Conservation (phyloP, 2,329 filamentous ascomycete species). For the Mycosphaerella arachidis region DNA sequence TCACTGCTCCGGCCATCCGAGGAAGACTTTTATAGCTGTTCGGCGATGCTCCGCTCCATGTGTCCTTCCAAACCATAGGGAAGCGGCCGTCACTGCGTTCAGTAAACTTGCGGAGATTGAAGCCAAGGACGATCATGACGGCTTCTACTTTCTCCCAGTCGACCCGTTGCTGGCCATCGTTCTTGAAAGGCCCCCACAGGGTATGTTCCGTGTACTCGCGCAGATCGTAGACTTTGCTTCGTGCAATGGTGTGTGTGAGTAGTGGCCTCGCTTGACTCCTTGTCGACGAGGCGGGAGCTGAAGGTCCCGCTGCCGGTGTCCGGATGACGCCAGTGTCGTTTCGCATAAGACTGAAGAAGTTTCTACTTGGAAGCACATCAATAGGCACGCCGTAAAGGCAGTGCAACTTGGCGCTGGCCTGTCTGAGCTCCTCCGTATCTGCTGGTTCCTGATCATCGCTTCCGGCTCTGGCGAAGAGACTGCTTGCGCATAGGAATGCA, state of each 20-base stretch:
- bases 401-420: slow-evolving; percentile 67
- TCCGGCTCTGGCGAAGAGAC: slow-evolving; percentile 57
- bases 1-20: neutral
- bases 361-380: slow-evolving; percentile 30
- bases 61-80: slow-evolving; percentile 50
- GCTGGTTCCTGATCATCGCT: slow-evolving; percentile 38
- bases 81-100: slow-evolving; percentile 44
- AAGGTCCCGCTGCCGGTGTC: neutral
- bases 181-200: slow-evolving; percentile 67
- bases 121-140: slow-evolving; percentile 63
- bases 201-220: slow-evolving; percentile 59
- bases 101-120: slow-evolving; percentile 54
- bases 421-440: slow-evolving; percentile 46
- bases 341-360: slow-evolving; percentile 23
- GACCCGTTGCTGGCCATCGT: slow-evolving; percentile 57
- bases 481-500: slow-evolving; percentile 61
- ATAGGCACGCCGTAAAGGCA: slow-evolving; percentile 60
- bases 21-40: slow-evolving; percentile 22
- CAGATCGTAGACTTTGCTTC: slow-evolving; percentile 68
- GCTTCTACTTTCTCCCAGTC: slow-evolving; percentile 81
- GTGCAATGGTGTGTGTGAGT: slow-evolving; percentile 51
- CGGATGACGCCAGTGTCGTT: slow-evolving; percentile 9
- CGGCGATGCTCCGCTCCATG: slow-evolving; percentile 55
- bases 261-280: slow-evolving; percentile 11
- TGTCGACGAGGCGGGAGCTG: slow-evolving; percentile 22